Evolutionary conservation across 352 stramenopile genomes (phyloP).

Genomic region (Plasmopara muralis): DNA sequence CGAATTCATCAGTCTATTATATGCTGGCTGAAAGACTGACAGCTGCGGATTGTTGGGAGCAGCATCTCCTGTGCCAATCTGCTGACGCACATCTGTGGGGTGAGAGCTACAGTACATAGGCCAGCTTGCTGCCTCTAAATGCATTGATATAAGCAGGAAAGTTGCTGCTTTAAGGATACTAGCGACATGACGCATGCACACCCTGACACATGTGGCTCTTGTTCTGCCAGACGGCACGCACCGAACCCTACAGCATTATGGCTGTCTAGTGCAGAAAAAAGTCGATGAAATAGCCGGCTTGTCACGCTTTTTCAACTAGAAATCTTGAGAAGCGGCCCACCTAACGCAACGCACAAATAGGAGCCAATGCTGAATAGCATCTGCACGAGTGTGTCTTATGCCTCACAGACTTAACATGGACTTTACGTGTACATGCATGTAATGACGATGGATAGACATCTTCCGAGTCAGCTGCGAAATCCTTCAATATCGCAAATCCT

Average conservation of each 20-base stretch:
- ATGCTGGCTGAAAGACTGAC: neutral
- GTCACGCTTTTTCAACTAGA: slow-evolving; percentile 8
- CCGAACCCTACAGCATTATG: neutral
- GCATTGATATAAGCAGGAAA: neutral
- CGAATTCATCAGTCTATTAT: neutral
- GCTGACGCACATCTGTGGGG: slow-evolving; percentile 6
- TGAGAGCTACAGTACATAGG: neutral
- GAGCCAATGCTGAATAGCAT: slow-evolving; percentile 17
- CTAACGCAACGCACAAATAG: slow-evolving; percentile 10
- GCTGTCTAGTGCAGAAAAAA: neutral
- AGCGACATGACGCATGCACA: slow-evolving; percentile 26
- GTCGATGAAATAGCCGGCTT: slow-evolving; percentile 17
- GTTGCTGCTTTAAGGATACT: slow-evolving; percentile 22
- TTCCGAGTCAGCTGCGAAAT: slow-evolving; percentile 26
- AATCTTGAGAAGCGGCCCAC: neutral
- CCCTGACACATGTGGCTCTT: slow-evolving; percentile 22
- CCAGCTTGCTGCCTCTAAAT: neutral
- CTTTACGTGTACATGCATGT: too few relatives aligned
- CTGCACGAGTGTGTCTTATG: slow-evolving; percentile 17
- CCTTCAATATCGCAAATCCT: slow-evolving; percentile 27
- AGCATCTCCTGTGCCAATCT: slow-evolving; percentile 4
- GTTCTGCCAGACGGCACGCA: slow-evolving; percentile 7
- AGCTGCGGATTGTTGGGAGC: slow-evolving; percentile 11
- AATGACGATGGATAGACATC: slow-evolving; percentile 21
- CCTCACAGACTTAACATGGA: neutral